Evolutionary conservation across 805 yeast species (phyloP).

Genomic region (Metschnikowia drakensbergensis): DNA sequence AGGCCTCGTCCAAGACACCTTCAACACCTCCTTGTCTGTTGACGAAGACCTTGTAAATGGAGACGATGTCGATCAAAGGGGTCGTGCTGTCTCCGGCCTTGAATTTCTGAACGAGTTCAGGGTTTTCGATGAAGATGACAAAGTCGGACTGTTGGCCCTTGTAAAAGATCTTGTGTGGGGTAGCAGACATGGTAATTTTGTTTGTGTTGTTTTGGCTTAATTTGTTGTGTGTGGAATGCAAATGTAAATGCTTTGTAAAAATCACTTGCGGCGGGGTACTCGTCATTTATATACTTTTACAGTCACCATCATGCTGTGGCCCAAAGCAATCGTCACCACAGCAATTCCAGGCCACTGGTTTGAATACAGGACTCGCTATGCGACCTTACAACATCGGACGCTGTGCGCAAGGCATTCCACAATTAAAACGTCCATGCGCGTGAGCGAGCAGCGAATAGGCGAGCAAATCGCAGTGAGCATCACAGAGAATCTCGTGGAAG

Average conservation of each 20-base stretch:
- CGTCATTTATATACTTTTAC: conserved; percentile 5
- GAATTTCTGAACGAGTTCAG: conserved; percentile 46
- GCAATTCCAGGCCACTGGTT: conserved; percentile 1
- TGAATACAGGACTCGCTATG: conserved; percentile 4
- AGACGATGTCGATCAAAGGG: conserved; percentile 60
- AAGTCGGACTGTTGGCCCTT: conserved; percentile 66
- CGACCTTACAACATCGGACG: conserved; percentile 4
- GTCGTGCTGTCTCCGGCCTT: conserved; percentile 48
- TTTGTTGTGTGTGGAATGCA: not conserved
- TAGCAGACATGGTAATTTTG: conserved; percentile 14
- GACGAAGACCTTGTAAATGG: conserved; percentile 61
- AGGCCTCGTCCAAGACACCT: conserved; percentile 71
- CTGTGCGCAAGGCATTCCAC: not conserved
- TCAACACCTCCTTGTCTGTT: conserved; percentile 64
- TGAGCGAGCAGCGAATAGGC: not conserved
- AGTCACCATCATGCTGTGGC: not conserved
- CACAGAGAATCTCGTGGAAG: not conserved
- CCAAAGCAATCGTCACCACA: conserved; percentile 7
- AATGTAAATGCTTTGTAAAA: not conserved
- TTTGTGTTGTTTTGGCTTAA: not conserved
- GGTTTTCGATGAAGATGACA: conserved; percentile 58
- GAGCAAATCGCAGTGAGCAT: not conserved
- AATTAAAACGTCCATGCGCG: not conserved
- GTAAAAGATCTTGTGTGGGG: conserved; percentile 54
- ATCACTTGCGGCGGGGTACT: not conserved